phyloP scores from a whole-genome alignment of 1,284 basidiomycete species.

The Neolentinus lepideus region DNA sequence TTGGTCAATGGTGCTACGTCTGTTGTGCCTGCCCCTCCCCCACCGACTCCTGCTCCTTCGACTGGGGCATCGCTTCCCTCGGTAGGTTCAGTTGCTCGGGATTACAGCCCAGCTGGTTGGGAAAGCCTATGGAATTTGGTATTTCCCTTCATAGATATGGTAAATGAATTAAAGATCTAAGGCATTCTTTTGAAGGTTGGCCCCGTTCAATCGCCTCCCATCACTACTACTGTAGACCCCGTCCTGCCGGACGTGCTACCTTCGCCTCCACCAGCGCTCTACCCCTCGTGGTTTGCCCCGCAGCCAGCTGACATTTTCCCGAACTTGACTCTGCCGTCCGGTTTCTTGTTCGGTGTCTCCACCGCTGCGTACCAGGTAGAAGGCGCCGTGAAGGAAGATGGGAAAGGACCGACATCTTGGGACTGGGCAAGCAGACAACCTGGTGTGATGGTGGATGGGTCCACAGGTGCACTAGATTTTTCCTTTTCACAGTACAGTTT shows the following conservation, averaged over 20 bases:
- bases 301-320: slow-evolving; percentile 32
- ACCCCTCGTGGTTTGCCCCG: slow-evolving; percentile 37
- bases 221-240: slow-evolving; percentile 35
- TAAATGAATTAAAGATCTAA: background rate
- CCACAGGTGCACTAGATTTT: slow-evolving; percentile 31
- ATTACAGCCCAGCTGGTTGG: slow-evolving; percentile 30
- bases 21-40: background rate
- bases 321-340: slow-evolving; percentile 30
- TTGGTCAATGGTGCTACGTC: background rate
- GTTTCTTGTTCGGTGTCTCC: slow-evolving; percentile 39
- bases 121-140: slow-evolving; percentile 36
- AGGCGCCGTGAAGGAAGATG: slow-evolving; percentile 38
- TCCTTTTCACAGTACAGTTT: background rate
- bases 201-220: slow-evolving; percentile 33
- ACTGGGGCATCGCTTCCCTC: slow-evolving; percentile 22
- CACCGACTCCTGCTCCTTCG: background rate
- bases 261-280: slow-evolving; percentile 35
- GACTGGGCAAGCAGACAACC: slow-evolving; percentile 42
- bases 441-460: slow-evolving; percentile 29
- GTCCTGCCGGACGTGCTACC: slow-evolving; percentile 30
- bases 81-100: slow-evolving; percentile 29
- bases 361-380: slow-evolving; percentile 44
- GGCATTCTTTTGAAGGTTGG: slow-evolving; percentile 28
- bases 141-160: slow-evolving; percentile 7
- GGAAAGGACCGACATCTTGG: slow-evolving; percentile 40